Base-by-base conservation (phyloP, 768 basidiomycete species). In the Vishniacozyma victoriae region DNA sequence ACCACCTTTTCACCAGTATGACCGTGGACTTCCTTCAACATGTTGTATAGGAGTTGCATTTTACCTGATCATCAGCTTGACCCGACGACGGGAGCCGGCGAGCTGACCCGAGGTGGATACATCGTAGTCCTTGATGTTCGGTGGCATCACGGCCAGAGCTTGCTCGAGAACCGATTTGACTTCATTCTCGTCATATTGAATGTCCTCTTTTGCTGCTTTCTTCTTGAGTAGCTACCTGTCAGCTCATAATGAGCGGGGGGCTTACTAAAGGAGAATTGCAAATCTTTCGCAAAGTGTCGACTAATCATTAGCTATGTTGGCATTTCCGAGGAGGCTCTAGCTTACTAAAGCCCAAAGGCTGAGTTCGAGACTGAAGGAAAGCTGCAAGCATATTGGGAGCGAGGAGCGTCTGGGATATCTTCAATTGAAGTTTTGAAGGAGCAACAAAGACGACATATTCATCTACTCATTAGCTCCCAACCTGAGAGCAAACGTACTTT, bases 381-480 rank as follows among this genome's bases (percentile, higher is more conserved):
- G 79, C 77, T 51, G 84, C 80, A 22, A 91, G 70, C 49, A 80
- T 80, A 42, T 82, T 80, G 0, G 83, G 82, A 23, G 81, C 77
- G 5, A 99, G 78, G 11, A 96, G 82, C 35, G 78, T 81, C 9
- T 76, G 74, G 61, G 91, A 89, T 60, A 97, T 84, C 12, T 79
- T 75, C 5, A 87, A 71, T 60, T 99, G 93, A 15, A 95, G 73
- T n/a, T 73, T 41, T 0, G 90, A 91, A 0, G 95, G 93, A 4
- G 83, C 82, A 24, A 95, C 78, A 69, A 97, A 97, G n/a, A 97
- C 83, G n/a, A 93, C 86, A 66, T 93, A 96, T 81, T 99, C 95
- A 65, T 87, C 93, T 97, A 55, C 6, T 20, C 15, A n/a, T 44
- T 14, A 60, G 33, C 13, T 52, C 20, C 36, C 36, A 33, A 24